phyloP scores from a whole-genome alignment of 495 filamentous ascomycete species.

The Tuber umbilicatum region DNA sequence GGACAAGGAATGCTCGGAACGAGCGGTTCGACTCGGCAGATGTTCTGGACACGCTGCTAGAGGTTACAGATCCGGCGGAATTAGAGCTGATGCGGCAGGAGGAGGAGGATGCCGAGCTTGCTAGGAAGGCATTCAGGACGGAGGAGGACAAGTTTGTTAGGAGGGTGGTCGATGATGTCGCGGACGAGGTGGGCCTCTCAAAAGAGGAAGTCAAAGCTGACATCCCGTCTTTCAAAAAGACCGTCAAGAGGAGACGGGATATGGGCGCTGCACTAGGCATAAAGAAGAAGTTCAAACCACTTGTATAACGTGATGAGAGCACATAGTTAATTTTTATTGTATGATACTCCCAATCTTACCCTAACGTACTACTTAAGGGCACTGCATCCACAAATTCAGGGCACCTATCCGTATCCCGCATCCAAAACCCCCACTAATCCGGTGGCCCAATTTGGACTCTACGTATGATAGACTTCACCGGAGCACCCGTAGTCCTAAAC shows the following conservation, averaged over 20 bases:
- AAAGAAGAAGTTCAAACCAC: conserved; percentile 67
- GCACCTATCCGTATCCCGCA: neutral
- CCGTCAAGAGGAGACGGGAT: conserved; percentile 79
- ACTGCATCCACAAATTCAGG: neutral
- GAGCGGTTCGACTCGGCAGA: conserved; percentile 63
- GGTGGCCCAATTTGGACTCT: neutral
- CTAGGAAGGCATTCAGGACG: conserved; percentile 68
- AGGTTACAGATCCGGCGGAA: conserved; percentile 47
- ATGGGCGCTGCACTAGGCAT: conserved; percentile 67
- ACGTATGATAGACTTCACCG: neutral
- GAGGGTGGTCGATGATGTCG: conserved; percentile 42
- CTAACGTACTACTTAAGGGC: neutral
- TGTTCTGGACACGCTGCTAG: conserved; percentile 48
- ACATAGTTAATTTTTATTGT: neutral
- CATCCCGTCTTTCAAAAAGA: conserved; percentile 64
- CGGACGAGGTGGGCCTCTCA: conserved; percentile 31
- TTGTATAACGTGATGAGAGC: conserved; percentile 20
- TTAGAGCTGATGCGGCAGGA: conserved; percentile 63
- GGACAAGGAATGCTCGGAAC: conserved; percentile 79
- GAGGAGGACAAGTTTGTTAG: conserved; percentile 46
- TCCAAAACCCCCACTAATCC: neutral
- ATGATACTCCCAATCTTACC: neutral
- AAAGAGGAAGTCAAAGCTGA: conserved; percentile 40
- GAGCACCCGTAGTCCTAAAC: neutral
- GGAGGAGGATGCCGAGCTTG: conserved; percentile 78